Evolutionary conservation across 2,329 filamentous ascomycete genomes (phyloP), one percentile per base, ranked within the genome.

Genomic region (Helminthosporium solani): DNA sequence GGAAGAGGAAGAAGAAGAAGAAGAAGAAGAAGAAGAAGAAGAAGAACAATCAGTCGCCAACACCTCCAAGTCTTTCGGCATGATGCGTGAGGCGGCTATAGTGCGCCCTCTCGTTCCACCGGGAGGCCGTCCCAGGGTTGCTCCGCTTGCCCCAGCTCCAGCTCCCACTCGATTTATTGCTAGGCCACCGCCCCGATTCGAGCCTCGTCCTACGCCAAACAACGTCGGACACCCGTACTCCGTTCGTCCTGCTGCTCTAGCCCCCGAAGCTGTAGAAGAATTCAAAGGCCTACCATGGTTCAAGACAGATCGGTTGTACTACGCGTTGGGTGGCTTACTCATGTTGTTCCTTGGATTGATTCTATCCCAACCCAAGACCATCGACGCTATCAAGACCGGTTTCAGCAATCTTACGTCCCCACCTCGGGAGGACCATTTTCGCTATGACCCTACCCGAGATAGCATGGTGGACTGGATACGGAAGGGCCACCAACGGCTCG

Each of bases 11-110:
- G 25, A 27, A 7, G 7, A 27, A 7, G 33, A 35, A 16, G 19
- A 16, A n/a, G 40, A 43, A 19, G 40, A 36, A 15, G 16, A 19
- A 7, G 9, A 50, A 14, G 61, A 55, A 35, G 60, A 60, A 2
- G 59, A 58, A 12, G 57, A 58, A 16, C 42, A 55, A 6, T 41
- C 60, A 11, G 43, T 58, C 33, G 52, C 53, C 7, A 53, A 67
- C 33, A 63, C 58, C 2, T 63, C 62, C 2, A 70, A 70, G 40
- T 68, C 65, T 1, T 70, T 66, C 33, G 67, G 67, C 14, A 54
- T 54, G 35, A 46, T 51, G 11, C 64, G 66, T 33, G 67, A 70
- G 43, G 60, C 61, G 30, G 66, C 66, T 3, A 66, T 69, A 62
- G 36, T 63, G 14, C 40, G 34, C 28, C n/a, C 35, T 20, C 30